A percentile compares a stretch with the other conserved stretches of the same genome.
Evolutionary conservation across 352 stramenopile species (phyloP).

Genomic region (Elongisporangium undulatum): DNA sequence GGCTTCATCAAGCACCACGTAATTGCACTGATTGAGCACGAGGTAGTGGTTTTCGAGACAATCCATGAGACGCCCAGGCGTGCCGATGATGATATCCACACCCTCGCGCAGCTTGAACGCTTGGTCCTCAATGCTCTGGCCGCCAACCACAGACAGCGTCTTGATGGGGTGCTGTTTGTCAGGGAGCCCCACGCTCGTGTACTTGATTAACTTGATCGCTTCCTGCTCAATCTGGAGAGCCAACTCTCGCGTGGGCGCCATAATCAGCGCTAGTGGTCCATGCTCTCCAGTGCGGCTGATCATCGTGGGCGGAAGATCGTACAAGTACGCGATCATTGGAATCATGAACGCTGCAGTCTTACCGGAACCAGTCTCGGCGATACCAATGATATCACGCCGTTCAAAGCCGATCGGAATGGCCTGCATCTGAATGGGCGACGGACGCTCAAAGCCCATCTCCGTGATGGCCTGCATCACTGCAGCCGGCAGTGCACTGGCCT

Average conservation of each 20-base stretch:
- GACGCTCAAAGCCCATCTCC: conserved; percentile 93
- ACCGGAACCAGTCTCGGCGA: conserved; percentile 97
- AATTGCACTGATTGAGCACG: conserved; percentile 99
- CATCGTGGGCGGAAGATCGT: conserved; percentile 84
- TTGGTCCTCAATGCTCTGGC: conserved; percentile 96
- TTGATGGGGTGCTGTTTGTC: conserved; percentile 67
- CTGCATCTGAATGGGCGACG: conserved; percentile 98
- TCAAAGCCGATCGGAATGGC: conserved; percentile 96
- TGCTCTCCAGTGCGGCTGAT: conserved; percentile 89
- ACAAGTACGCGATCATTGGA: conserved; percentile 95
- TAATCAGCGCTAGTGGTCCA: conserved; percentile 96
- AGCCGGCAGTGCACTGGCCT: conserved; percentile 59
- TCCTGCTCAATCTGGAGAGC: conserved; percentile 98
- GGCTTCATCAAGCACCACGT: conserved; percentile 98
- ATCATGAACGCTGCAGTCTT: conserved; percentile 99
- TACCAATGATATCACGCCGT: conserved; percentile 97
- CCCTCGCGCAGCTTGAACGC: conserved; percentile 94
- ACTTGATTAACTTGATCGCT: conserved; percentile 90
- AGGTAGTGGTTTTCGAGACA: conserved; percentile 97
- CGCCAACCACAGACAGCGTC: conserved; percentile 90
- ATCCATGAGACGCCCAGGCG: conserved; percentile 97
- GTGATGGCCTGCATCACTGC: conserved; percentile 88
- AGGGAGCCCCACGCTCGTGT: conserved; percentile 63
- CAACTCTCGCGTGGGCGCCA: conserved; percentile 98
- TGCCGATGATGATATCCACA: conserved; percentile 98